Evolutionary conservation across 345 rosid genomes (phyloP), one percentile per base, ranked within the genome.

Genomic region (Rhodamnia argentea): DNA sequence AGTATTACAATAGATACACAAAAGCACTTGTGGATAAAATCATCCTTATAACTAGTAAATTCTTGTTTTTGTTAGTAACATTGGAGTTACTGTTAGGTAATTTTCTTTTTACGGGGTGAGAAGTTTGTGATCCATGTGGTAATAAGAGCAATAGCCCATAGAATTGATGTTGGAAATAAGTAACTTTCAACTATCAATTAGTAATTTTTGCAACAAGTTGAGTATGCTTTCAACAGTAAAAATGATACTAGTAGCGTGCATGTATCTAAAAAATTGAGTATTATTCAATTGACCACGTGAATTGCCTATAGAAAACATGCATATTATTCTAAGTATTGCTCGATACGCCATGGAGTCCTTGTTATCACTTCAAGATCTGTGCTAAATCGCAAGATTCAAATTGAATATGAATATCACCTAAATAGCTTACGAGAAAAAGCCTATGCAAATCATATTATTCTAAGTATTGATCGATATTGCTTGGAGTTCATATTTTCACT

Each of bases 211-310:
- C 78, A 32, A 70, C 78, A 70, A 70, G 57, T 18, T 55, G 20
- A 55, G 78, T 70, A 40, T 18, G 12, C 18, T 9, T 2, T 70
- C 47, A 6, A 4, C 7, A 1, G 44, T 2, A 70, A 32, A 32
- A 64, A 64, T 64, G 44, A 16, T 32, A 0, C 0, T 27, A 27
- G 20, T 60, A 27, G 20, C 0, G 0, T 60, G 74, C 23, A 0
- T 32, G 1, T 32, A 16, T 62, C 76, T 32, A 2, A 32, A 32
- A 8, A 29, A 29, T 32, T 4, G 44, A 29, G 44, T 29, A 64
- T 29, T 29, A 29, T 15, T 64, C 16, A 16, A 16, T 64, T 2
- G 44, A 16, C 76, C 15, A 16, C 3, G 3, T 15, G 44, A 64
- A 32, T 32, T 12, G 7, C 22, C 3, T 32, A 9, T 16, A 44